These are phyloP conservation scores for Boletus speciosus DNA, from an alignment of 768 basidiomycete genomes.

Conservation along the genomic window DNA sequence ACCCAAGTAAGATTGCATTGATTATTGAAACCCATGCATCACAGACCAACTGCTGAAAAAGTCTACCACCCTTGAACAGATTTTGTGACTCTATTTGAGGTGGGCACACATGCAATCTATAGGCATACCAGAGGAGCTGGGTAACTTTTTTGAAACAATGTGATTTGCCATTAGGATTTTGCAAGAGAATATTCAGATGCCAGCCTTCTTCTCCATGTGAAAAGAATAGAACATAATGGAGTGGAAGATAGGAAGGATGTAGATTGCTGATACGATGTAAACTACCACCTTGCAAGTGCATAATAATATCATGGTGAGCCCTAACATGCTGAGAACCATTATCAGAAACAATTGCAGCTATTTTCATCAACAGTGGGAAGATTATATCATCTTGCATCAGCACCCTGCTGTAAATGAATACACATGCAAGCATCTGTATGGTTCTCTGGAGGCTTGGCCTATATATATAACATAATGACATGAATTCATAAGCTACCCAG, in stretches of 20 bases:
- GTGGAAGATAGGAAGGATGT: slow-evolving; percentile 34
- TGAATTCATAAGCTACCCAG: no score
- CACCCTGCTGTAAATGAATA: slow-evolving; percentile 2
- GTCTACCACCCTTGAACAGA: slow-evolving; percentile 35
- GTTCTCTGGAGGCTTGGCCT: slow-evolving; percentile 12
- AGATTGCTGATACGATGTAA: slow-evolving; percentile 33
- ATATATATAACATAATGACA: background rate
- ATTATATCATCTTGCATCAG: slow-evolving; percentile 41
- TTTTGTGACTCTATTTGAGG: slow-evolving; percentile 9
- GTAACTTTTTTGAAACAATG: slow-evolving; percentile 24
- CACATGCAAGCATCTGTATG: slow-evolving; percentile 9
- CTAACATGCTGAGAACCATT: slow-evolving; percentile 11
- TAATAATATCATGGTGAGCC: slow-evolving; percentile 33
- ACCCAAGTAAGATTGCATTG: slow-evolving; percentile 15
- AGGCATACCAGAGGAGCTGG: slow-evolving; percentile 29
- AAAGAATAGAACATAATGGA: slow-evolving; percentile 47
- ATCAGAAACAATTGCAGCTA: slow-evolving; percentile 42
- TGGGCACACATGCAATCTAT: slow-evolving; percentile 27
- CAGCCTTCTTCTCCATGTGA: slow-evolving; percentile 39
- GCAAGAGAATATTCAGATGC: slow-evolving; percentile 25
- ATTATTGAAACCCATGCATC: slow-evolving; percentile 24
- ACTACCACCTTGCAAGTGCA: slow-evolving; percentile 21
- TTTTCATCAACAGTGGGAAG: slow-evolving; percentile 39
- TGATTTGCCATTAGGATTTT: background rate
- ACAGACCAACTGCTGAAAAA: slow-evolving; percentile 44